Conservation (phyloP, 2,329 filamentous ascomycete species). For the Epichloe scottii region DNA sequence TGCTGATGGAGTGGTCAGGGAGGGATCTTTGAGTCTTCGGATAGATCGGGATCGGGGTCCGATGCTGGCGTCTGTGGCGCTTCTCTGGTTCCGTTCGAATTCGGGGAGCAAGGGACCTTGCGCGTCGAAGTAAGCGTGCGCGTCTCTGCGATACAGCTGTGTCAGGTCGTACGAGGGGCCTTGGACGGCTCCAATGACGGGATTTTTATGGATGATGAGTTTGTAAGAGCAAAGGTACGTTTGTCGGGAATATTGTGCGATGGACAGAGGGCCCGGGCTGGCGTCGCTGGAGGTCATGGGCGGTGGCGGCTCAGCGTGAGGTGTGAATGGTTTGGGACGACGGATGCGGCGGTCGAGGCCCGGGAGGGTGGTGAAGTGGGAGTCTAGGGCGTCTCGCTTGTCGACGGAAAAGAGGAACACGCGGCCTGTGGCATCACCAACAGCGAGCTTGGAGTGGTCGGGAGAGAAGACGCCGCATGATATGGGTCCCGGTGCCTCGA, state of each 20-base stretch:
- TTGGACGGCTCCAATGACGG: constrained; percentile 41
- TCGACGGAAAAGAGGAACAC: constrained; percentile 42
- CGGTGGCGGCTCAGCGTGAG: constrained; percentile 36
- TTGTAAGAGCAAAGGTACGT: constrained; percentile 25
- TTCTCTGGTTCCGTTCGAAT: constrained; percentile 32
- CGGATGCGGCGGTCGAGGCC: constrained; percentile 24
- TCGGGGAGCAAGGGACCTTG: constrained; percentile 30
- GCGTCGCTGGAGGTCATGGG: constrained; percentile 15
- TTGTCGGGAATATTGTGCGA: constrained; percentile 14
- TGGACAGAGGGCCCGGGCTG: constrained; percentile 7
- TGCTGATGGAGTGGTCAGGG: background rate
- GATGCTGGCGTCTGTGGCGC: constrained; percentile 19
- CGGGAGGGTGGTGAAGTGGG: constrained; percentile 24
- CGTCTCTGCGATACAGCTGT: constrained; percentile 33
- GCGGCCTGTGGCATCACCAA: constrained; percentile 50
- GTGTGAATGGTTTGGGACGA: constrained; percentile 34
- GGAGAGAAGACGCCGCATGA: constrained; percentile 46
- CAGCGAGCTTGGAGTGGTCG: constrained; percentile 38
- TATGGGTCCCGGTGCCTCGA: constrained; percentile 43
- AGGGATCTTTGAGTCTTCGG: constrained; percentile 13
- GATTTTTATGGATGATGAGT: constrained; percentile 31
- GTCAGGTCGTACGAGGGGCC: constrained; percentile 37
- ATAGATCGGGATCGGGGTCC: constrained; percentile 13
- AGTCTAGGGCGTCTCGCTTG: constrained; percentile 25
- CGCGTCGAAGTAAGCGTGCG: constrained; percentile 33